Percentiles rank a stretch among this genome's conserved stretches.
Conservation (phyloP, 140 eudicot genomes). For the Anethum foeniculum region DNA sequence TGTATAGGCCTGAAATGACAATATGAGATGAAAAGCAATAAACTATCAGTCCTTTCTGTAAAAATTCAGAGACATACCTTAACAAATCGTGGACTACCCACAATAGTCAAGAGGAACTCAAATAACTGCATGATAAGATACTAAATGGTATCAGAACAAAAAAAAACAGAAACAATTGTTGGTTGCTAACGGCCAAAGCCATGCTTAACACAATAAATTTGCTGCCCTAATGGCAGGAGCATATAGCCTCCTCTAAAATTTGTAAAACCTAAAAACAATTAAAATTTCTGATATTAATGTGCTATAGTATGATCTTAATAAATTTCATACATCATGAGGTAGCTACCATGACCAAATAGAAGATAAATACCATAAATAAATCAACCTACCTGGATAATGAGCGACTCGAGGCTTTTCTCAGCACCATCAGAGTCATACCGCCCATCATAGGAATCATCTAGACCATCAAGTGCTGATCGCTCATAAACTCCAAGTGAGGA, state of each 20-base stretch:
- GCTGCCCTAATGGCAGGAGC: neutral
- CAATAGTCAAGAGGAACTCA: conserved; percentile 71
- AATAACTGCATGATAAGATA: conserved; percentile 54
- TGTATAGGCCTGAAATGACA: conserved; percentile 10
- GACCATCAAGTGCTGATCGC: conserved; percentile 73
- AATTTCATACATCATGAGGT: neutral
- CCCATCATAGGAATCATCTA: conserved; percentile 86
- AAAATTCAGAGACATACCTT: conserved; percentile 43
- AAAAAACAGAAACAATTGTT: neutral
- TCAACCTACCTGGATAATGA: conserved; percentile 62
- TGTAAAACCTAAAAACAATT: neutral
- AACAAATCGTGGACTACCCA: conserved; percentile 62
- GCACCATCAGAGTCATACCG: conserved; percentile 98
- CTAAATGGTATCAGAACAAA: neutral
- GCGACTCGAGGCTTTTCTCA: conserved; percentile 89
- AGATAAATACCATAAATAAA: neutral
- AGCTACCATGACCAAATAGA: neutral
- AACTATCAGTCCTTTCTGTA: neutral
- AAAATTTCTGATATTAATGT: neutral
- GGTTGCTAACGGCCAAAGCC: neutral
- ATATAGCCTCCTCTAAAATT: neutral
- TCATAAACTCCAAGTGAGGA: conserved; percentile 75
- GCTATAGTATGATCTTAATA: neutral
- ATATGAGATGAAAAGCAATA: conserved; percentile 2
- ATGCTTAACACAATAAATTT: neutral